Evolutionary conservation across 2,329 filamentous ascomycete species (phyloP).

Genomic region (Bipolaris gigantea): DNA sequence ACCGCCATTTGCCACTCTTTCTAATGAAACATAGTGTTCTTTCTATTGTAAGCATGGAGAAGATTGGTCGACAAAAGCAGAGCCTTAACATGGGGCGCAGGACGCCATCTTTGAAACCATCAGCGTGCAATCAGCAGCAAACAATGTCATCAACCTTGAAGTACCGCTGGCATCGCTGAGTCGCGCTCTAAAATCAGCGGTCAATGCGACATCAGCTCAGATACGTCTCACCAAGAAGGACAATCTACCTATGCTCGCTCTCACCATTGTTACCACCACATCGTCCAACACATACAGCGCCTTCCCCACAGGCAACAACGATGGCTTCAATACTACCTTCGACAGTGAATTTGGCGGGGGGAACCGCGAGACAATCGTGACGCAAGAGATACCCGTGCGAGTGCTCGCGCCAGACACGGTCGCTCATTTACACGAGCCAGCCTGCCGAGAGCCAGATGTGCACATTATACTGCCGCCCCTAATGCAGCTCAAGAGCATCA

Average conservation of each 20-base stretch:
- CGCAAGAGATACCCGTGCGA: constrained; percentile 93
- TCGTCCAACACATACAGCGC: constrained; percentile 53
- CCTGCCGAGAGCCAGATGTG: constrained; percentile 87
- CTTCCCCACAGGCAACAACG: constrained; percentile 33
- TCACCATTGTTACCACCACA: constrained; percentile 81
- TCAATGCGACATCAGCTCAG: constrained; percentile 77
- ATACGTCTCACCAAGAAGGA: constrained; percentile 93
- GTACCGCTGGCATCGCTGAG: constrained; percentile 85
- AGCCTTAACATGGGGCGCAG: constrained; percentile 47
- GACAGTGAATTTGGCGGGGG: constrained; percentile 43
- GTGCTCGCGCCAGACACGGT: constrained; percentile 82
- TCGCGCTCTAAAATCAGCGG: constrained; percentile 86
- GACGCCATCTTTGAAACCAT: constrained; percentile 91
- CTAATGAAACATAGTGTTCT: constrained; percentile 44
- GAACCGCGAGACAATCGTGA: constrained; percentile 87
- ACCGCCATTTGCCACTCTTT: constrained; percentile 10
- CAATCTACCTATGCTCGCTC: constrained; percentile 78
- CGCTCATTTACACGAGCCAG: constrained; percentile 91
- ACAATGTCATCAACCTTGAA: constrained; percentile 95
- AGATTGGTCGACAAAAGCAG: background rate
- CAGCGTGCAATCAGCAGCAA: constrained; percentile 80
- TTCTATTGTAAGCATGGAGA: constrained; percentile 46
- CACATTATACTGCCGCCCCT: constrained; percentile 89
- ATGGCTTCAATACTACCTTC: constrained; percentile 31
- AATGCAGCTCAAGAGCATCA: constrained; percentile 87